These are phyloP conservation scores for Aspergillus saccharolyticus DNA, from an alignment of 495 filamentous ascomycete species.

Conservation along the genomic window DNA sequence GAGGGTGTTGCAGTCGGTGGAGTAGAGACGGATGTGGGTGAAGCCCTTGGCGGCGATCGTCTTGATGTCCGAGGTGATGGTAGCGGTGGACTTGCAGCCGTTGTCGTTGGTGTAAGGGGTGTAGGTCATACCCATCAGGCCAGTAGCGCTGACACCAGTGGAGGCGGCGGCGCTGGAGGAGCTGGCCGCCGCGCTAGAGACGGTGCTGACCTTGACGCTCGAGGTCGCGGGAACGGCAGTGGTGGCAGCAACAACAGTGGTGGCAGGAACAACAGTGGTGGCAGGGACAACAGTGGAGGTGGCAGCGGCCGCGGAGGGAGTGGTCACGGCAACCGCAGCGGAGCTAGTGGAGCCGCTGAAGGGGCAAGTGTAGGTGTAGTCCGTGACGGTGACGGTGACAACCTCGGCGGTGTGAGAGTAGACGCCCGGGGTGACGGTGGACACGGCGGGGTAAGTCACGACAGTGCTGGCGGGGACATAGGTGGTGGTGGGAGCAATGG, in stretches of 20 bases:
- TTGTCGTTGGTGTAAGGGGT: slow-evolving; percentile 65
- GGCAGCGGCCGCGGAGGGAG: slow-evolving; percentile 16
- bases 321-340: slow-evolving; percentile 20
- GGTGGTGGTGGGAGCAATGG: slow-evolving; percentile 67
- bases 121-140: slow-evolving; percentile 86
- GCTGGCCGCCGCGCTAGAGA: slow-evolving; percentile 14
- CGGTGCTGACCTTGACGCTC: slow-evolving; percentile 12
- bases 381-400: slow-evolving; percentile 64
- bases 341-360: slow-evolving; percentile 33
- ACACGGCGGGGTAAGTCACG: slow-evolving; percentile 60
- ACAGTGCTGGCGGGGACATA: slow-evolving; percentile 49
- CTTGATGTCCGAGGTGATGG: slow-evolving; percentile 62
- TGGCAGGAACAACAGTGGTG: slow-evolving; percentile 19
- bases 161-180: slow-evolving; percentile 17
- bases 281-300: slow-evolving; percentile 15
- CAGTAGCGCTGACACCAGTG: slow-evolving; percentile 18
- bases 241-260: slow-evolving; percentile 14
- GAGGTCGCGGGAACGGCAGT: slow-evolving; percentile 13
- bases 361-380: slow-evolving; percentile 68
- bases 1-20: slow-evolving; percentile 81
- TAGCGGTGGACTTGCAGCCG: slow-evolving; percentile 60
- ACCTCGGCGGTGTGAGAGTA: slow-evolving; percentile 66
- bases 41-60: slow-evolving; percentile 70
- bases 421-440: slow-evolving; percentile 62
- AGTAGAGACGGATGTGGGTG: slow-evolving; percentile 80